Percentiles rank a stretch among this genome's conserved stretches.
These are phyloP conservation scores for Immersiporthe knoxdaviesiana DNA, from an alignment of 2,329 filamentous ascomycete species.

Conservation along the genomic window DNA sequence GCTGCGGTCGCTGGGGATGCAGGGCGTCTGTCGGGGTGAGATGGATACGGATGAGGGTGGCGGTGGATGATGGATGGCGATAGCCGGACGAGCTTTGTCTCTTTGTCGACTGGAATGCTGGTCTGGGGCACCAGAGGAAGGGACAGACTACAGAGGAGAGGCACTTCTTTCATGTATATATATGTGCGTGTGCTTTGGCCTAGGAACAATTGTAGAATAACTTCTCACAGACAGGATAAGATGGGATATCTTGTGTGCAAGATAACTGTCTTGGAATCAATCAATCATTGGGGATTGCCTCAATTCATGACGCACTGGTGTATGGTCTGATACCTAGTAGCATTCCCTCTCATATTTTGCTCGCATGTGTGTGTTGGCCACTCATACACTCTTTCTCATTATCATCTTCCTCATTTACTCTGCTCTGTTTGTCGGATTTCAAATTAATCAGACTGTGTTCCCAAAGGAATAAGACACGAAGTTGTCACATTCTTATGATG, in stretches of 20 bases:
- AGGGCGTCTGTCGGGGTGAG: slow-evolving; percentile 31
- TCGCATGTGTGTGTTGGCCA: too few species aligned
- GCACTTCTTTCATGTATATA: not conserved
- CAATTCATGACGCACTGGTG: too few species aligned
- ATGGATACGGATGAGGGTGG: not conserved
- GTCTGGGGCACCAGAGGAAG: too few species aligned
- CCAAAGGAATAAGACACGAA: too few species aligned
- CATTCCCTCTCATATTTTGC: not conserved
- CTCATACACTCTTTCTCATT: too few species aligned
- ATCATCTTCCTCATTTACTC: too few species aligned
- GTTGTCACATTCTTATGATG: too few species aligned
- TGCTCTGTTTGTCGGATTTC: too few species aligned
- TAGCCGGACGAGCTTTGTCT: too few species aligned
- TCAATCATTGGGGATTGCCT: not conserved
- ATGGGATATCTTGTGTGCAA: not conserved
- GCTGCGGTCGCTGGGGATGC: slow-evolving; percentile 64
- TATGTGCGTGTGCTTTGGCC: not conserved
- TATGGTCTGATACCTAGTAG: not conserved
- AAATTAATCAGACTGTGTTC: too few species aligned
- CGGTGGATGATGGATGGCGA: not conserved
- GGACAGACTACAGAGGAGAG: not conserved
- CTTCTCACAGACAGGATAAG: not conserved
- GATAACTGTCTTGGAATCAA: not conserved
- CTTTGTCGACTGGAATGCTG: not conserved
- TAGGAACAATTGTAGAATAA: not conserved